phyloP scores from a whole-genome alignment of 352 stramenopile genomes.

The Globisporangium cylindrosporum region DNA sequence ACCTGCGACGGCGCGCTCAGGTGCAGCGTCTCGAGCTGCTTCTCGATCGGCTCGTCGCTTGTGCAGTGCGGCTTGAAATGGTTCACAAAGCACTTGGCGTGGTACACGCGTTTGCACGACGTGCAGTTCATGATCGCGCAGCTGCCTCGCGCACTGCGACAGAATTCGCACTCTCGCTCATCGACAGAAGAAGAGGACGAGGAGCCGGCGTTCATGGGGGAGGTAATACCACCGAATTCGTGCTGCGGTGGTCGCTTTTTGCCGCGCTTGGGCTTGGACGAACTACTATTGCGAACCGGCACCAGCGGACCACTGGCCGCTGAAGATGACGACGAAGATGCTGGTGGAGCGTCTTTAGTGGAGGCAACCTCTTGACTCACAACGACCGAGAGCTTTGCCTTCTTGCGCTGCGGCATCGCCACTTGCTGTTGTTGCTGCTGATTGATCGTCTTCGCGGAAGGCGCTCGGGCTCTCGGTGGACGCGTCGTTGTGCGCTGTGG shows the following conservation, averaged over 20 bases:
- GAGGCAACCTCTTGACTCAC: not conserved
- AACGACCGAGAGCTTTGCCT: conserved; percentile 7
- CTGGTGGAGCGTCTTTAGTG: not conserved
- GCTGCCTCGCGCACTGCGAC: conserved; percentile 29
- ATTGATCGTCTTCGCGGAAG: not conserved
- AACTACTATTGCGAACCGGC: not conserved
- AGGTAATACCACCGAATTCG: conserved; percentile 3
- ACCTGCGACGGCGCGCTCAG: conserved; percentile 21
- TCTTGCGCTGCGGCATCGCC: conserved; percentile 10
- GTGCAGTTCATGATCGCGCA: conserved; percentile 39
- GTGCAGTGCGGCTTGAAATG: conserved; percentile 33
- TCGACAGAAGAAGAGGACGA: not conserved
- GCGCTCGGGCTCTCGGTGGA: not conserved
- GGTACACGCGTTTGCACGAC: conserved; percentile 38
- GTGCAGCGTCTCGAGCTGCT: conserved; percentile 32
- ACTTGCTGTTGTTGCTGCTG: not conserved
- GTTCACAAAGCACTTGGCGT: conserved; percentile 37
- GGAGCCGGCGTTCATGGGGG: not conserved
- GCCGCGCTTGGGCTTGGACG: not conserved
- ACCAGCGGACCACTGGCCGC: not conserved
- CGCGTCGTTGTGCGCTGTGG: not conserved
- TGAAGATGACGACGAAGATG: not conserved
- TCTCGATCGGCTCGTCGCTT: conserved; percentile 22
- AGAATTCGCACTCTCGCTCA: conserved; percentile 42
- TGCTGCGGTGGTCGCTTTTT: conserved; percentile 5